A percentile compares a stretch with the other conserved stretches of the same genome.
Evolutionary conservation across 192 early-diverging fungal species (phyloP).

Genomic region (Coemansia sp.): DNA sequence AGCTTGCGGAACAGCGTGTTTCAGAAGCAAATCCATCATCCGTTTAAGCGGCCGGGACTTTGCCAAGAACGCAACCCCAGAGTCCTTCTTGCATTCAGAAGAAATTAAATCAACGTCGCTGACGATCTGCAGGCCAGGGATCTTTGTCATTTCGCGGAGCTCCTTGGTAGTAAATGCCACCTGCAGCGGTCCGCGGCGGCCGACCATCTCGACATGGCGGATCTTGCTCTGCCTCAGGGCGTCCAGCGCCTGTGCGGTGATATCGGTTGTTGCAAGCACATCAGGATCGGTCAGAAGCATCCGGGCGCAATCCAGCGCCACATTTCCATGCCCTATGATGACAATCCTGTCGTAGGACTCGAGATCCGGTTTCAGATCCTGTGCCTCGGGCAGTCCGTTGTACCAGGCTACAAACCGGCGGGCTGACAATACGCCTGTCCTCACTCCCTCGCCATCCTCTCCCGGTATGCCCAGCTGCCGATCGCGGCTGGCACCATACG

Average conservation of each 20-base stretch:
- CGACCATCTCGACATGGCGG: conserved; percentile 83
- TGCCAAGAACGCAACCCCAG: conserved; percentile 33
- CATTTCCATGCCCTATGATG: conserved; percentile 92
- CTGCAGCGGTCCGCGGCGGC: conserved; percentile 89
- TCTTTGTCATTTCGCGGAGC: conserved; percentile 84
- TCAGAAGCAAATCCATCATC: conserved; percentile 78
- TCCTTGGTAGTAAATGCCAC: conserved; percentile 96
- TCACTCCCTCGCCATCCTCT: conserved; percentile 54
- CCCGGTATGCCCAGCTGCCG: conserved; percentile 65
- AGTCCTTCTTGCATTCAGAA: conserved; percentile 51
- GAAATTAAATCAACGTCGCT: conserved; percentile 64
- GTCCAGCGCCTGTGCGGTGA: conserved; percentile 73
- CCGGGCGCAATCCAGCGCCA: conserved; percentile 89
- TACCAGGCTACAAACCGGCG: conserved; percentile 94
- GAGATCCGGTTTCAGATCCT: conserved; percentile 63
- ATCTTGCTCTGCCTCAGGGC: conserved; percentile 66
- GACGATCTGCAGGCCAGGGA: conserved; percentile 64
- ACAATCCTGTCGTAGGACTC: conserved; percentile 69
- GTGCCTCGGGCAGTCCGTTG: conserved; percentile 80
- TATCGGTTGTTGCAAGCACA: conserved; percentile 80
- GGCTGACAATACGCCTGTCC: conserved; percentile 67
- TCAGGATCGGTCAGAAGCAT: conserved; percentile 75
- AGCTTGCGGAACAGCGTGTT: conserved; percentile 39
- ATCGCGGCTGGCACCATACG: conserved; percentile 85
- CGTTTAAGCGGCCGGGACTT: conserved; percentile 72